Conservation (phyloP, 2,329 filamentous ascomycete species). For the Colletotrichum eremochloae region DNA sequence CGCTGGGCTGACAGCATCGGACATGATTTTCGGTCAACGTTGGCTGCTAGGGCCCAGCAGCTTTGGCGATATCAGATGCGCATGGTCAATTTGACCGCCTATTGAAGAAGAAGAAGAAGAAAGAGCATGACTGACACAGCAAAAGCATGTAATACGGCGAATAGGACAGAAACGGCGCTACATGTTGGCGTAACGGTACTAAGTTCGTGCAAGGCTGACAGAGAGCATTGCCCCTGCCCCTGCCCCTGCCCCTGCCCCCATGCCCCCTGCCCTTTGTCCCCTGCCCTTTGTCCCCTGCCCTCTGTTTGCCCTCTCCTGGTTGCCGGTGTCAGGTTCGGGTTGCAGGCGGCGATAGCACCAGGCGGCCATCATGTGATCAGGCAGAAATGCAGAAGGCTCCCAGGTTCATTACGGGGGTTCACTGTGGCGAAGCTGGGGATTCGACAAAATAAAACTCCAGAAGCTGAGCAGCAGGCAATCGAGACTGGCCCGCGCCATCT, state of each 20-base stretch:
- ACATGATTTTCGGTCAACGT: not conserved
- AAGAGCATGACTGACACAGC: not conserved
- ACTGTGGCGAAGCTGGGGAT: not conserved
- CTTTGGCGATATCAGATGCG: not conserved
- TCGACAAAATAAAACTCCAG: not conserved
- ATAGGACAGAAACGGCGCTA: slow-evolving; percentile 26
- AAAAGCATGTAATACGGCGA: slow-evolving; percentile 9
- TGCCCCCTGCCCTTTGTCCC: too few species aligned
- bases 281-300: too few species aligned
- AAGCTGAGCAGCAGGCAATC: not conserved
- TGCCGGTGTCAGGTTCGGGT: slow-evolving; percentile 3
- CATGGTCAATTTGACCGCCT: not conserved
- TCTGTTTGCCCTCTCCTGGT: too few species aligned
- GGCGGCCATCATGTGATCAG: slow-evolving; percentile 29
- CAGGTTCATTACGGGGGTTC: too few species aligned
- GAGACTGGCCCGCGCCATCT: not conserved
- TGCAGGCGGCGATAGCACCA: slow-evolving; percentile 13
- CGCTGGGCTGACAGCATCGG: not conserved
- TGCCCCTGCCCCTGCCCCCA: too few species aligned
- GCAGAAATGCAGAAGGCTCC: slow-evolving; percentile 10
- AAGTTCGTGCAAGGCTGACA: not conserved
- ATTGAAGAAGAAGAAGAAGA: not conserved
- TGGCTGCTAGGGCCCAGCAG: not conserved
- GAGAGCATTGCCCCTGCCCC: not conserved
- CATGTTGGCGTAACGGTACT: slow-evolving; percentile 8